Conservation (phyloP, 352 stramenopile genomes). For the Phytophthora sp. region DNA sequence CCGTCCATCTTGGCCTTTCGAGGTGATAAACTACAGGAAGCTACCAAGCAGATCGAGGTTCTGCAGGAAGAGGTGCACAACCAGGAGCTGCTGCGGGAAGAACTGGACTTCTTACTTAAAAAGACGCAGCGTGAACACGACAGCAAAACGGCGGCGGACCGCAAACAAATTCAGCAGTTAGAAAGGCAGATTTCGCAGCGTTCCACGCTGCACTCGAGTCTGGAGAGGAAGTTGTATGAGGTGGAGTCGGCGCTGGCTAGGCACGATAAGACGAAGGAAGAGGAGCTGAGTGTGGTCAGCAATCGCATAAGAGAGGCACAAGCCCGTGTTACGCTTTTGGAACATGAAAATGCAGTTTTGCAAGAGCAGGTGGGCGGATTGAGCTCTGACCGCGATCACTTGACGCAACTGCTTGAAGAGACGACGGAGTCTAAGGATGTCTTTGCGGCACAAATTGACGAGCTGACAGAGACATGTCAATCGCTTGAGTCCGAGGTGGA, state of each 20-base stretch:
- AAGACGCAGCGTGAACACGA: conserved; percentile 78
- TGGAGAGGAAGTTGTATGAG: conserved; percentile 80
- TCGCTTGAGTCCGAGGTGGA: conserved; percentile 59
- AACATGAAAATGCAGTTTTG: conserved; percentile 50
- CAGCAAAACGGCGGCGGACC: conserved; percentile 59
- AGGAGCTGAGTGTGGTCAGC: conserved; percentile 46
- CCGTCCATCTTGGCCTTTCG: conserved; percentile 78
- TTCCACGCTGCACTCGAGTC: conserved; percentile 59
- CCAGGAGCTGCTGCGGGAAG: conserved; percentile 61
- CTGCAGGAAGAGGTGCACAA: conserved; percentile 72
- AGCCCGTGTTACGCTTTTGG: conserved; percentile 36
- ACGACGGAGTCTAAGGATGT: conserved; percentile 58
- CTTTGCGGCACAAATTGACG: conserved; percentile 62
- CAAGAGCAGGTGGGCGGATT: conserved; percentile 35
- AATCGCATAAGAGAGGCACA: conserved; percentile 41
- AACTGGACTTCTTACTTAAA: conserved; percentile 75
- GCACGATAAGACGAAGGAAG: conserved; percentile 54
- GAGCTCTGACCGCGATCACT: conserved; percentile 39
- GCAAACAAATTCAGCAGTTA: conserved; percentile 73
- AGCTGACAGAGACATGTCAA: conserved; percentile 41
- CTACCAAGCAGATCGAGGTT: conserved; percentile 46
- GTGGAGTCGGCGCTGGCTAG: conserved; percentile 62
- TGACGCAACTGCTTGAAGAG: conserved; percentile 40
- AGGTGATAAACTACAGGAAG: conserved; percentile 76
- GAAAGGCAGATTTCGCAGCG: conserved; percentile 81